Evolutionary conservation across 2,329 filamentous ascomycete genomes (phyloP).

Genomic region (Sporothrix brunneoviolacea): DNA sequence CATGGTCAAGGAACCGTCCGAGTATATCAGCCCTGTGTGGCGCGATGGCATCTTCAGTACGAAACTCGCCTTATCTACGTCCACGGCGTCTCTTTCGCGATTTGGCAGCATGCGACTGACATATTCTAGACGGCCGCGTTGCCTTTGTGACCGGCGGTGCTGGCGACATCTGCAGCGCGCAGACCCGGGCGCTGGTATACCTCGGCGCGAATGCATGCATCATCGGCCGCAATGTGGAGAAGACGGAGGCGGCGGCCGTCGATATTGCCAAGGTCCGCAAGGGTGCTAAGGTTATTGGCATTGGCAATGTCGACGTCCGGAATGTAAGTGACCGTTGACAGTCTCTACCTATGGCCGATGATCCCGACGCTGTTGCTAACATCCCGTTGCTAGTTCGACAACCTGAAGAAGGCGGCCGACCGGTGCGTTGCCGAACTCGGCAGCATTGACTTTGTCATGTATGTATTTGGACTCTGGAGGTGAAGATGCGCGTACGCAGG

Average conservation of each 20-base stretch:
- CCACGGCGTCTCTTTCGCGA: too few species aligned
- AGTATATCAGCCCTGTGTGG: conserved; percentile 80
- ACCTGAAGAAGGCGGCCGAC: conserved; percentile 67
- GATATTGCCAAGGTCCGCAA: conserved; percentile 74
- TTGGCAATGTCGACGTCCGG: conserved; percentile 75
- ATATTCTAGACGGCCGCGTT: conserved; percentile 65
- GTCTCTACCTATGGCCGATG: too few species aligned
- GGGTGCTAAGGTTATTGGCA: conserved; percentile 78
- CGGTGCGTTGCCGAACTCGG: conserved; percentile 77
- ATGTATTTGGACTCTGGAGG: too few species aligned
- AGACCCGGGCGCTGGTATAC: conserved; percentile 84
- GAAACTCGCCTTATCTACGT: conserved; percentile 21
- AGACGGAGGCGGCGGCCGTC: conserved; percentile 73
- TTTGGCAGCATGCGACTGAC: too few species aligned
- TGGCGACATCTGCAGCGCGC: conserved; percentile 87
- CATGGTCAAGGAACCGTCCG: conserved; percentile 33
- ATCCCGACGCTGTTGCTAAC: too few species aligned
- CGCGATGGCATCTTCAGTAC: conserved; percentile 79
- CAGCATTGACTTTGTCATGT: conserved; percentile 89
- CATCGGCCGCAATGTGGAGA: conserved; percentile 79
- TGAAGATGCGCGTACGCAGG: too few species aligned
- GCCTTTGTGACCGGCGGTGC: conserved; percentile 93
- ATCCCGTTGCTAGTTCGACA: conserved; percentile 41
- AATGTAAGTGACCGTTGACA: too few species aligned
- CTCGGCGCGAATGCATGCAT: conserved; percentile 93